Evolutionary conservation across 345 rosid genomes (phyloP), one percentile per base, ranked within the genome.

Genomic region (Mangifera indica): DNA sequence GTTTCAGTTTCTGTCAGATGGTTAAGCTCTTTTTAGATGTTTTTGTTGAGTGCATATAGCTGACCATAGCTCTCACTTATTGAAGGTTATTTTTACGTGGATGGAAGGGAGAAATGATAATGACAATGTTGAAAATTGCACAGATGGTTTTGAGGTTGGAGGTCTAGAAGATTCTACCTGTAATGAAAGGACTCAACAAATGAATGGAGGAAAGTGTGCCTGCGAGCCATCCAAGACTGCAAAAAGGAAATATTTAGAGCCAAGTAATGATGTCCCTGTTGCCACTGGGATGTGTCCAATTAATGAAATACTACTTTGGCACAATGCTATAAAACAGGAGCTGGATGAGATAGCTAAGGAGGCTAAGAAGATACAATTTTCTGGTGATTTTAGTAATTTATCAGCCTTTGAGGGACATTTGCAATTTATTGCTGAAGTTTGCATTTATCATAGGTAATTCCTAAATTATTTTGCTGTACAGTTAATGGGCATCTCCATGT

Each of bases 241-340:
- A 65, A 93, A 93, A 84, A 84, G 97, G 83, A 93, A 93, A 79
- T 73, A 80, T 79, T 61, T 87, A 25, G 96, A 86, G 77, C 77
- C 81, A 54, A 69, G 72, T 62, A 66, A 63, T 72, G 85, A 76
- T 71, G 57, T 79, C 51, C 67, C 78, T 3, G 79, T 78, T 82
- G 70, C 76, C 29, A 77, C 68, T 71, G 78, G 71, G 44, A 40
- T 53, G 21, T 84, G 82, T 75, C 97, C 98, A 59, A 81, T 91
- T 66, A 86, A 91, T 78, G 98, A 93, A 83, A 93, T 91, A 78
- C 77, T 89, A 77, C 86, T 88, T 61, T 93, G 98, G 98, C 98
- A 93, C 80, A 87, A 84, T 80, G 92, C 96, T 62, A 89, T 91
- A 49, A 89, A 82, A 78, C 83, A 79, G 69, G 98, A 93, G 76